Percentiles rank a stretch among this genome's conserved stretches.
Evolutionary conservation across 345 rosid species (phyloP).

Genomic region (Psidium guajava): DNA sequence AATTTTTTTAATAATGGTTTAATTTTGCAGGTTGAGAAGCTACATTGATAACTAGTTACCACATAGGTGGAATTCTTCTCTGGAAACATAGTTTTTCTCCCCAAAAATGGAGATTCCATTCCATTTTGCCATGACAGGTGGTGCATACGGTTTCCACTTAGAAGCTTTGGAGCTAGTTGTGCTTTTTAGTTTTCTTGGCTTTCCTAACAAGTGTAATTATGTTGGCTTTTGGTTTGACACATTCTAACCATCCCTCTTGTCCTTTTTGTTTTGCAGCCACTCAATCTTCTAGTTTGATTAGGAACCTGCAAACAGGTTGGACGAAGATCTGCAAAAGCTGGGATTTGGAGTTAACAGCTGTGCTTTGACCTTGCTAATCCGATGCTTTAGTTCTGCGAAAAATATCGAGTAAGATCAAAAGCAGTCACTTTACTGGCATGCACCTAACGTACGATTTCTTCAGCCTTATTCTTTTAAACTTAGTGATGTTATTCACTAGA

Average conservation of each 20-base stretch:
- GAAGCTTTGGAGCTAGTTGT: not conserved
- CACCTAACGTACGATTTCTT: not conserved
- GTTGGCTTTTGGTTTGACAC: not conserved
- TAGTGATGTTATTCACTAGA: not conserved
- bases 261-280: not conserved
- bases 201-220: not conserved
- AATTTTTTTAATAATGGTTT: not conserved
- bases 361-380: not conserved
- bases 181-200: not conserved
- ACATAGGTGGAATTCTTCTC: no score
- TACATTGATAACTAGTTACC: not conserved
- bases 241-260: not conserved
- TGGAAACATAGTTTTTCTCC: no score
- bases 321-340: not conserved
- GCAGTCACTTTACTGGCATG: not conserved
- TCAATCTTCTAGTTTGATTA: not conserved
- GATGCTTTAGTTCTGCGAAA: not conserved
- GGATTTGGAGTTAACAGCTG: not conserved
- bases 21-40: not conserved
- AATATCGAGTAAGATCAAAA: not conserved
- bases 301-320: not conserved
- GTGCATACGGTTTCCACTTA: not conserved
- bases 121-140: not conserved
- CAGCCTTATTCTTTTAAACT: not conserved
- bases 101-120: not conserved